phyloP scores from a whole-genome alignment of 495 filamentous ascomycete genomes.

The Hypomontagnella monticulosa region DNA sequence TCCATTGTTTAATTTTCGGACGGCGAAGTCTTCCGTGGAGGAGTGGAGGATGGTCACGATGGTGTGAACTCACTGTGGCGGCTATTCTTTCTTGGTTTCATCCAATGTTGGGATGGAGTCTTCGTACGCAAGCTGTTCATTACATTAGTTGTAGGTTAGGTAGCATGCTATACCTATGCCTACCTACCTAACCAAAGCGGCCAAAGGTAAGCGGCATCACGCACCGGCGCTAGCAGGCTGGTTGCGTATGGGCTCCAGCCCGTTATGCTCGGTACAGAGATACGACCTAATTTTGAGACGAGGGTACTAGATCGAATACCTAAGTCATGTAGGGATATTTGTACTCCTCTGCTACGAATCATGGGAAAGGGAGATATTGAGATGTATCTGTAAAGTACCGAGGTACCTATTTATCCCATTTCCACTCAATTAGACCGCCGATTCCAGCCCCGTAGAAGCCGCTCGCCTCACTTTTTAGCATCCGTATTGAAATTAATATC shows the following conservation, averaged over 20 bases:
- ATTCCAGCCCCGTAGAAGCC: slow-evolving; percentile 39
- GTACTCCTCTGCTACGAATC: neutral
- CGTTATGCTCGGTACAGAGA: slow-evolving; percentile 30
- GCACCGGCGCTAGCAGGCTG: slow-evolving; percentile 34
- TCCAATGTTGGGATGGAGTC: neutral
- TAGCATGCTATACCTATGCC: too few species aligned
- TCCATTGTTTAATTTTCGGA: slow-evolving; percentile 22
- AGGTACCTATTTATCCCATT: neutral
- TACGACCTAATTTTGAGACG: neutral
- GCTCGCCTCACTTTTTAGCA: slow-evolving; percentile 41
- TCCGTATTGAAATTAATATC: slow-evolving; percentile 39
- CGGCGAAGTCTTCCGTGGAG: slow-evolving; percentile 7
- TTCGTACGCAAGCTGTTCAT: too few species aligned
- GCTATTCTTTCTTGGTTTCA: slow-evolving; percentile 18
- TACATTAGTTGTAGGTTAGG: too few species aligned
- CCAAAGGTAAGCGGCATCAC: slow-evolving; percentile 29
- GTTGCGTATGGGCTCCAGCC: slow-evolving; percentile 23
- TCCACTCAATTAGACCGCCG: slow-evolving; percentile 30
- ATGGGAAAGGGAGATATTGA: neutral
- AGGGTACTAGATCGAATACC: too few species aligned
- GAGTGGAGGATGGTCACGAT: neutral
- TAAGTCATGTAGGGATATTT: neutral
- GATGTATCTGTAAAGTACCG: neutral
- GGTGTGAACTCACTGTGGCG: slow-evolving; percentile 15
- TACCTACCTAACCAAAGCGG: neutral